Evolutionary conservation across 129 eudicot species (phyloP), one percentile per base, ranked within the genome.

Genomic region (Helichrysum umbraculigerum): DNA sequence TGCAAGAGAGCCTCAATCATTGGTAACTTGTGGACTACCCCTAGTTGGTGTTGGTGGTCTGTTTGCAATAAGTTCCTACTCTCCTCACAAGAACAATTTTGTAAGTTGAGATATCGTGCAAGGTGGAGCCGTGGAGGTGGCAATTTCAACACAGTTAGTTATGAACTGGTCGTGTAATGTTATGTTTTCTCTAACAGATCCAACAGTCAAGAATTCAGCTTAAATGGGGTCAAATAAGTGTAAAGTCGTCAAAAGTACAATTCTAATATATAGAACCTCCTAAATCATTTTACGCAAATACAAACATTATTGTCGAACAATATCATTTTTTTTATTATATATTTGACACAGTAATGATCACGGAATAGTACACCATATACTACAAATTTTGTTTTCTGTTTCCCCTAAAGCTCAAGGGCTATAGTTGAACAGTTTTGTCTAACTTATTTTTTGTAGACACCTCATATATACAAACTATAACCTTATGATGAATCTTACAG

Each of bases 41-140:
- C 98, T 87, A 15, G 98, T 92, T 66, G 98, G 98, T 52, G 98
- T 63, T 32, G 96, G 86, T 72, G 99, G 99, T 65, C 98, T 76
- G 80, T 93, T 93, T 74, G 98, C 98, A 79, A 90, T 90, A 63
- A 93, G 96, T 80, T 93, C 98, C 98, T 94, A 41, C 58, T 21
- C 67, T 67, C 28, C 28, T 57, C 12, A 21, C 57, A 62, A 80
- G 12, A 32, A 59, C 30, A 63, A 42, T 62, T 75, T 65, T 50
- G 17, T 58, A 75, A 11, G 61, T 61, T 64, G 33, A 64, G 9
- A 75, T 29, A 54, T 22, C 17, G 47, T 14, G 57, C 47, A 68
- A 73, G 17, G 28, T 25, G 28, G 28, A 25, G 28, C 28, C 28
- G 28, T n/a, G 37, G 65, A 50, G 50, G 16, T 20, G 35, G 16